A percentile compares a stretch with the other conserved stretches of the same genome.
Evolutionary conservation across 2,329 filamentous ascomycete species (phyloP).

Genomic region (Aspergillus fijiensis): DNA sequence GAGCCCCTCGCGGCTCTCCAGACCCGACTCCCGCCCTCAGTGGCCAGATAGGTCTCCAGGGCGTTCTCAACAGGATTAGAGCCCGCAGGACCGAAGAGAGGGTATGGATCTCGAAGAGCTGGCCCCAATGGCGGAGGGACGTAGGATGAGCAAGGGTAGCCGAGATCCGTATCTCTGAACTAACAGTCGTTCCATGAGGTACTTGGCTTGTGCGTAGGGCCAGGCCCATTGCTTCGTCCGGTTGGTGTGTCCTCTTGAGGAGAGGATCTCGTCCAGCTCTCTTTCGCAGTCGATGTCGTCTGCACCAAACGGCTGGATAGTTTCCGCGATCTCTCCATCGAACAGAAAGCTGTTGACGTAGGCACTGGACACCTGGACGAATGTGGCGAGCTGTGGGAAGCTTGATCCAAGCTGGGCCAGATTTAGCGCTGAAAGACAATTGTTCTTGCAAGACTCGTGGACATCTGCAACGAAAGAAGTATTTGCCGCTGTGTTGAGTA

Average conservation of each 20-base stretch:
- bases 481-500: slow-evolving; percentile 21
- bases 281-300: not conserved
- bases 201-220: slow-evolving; percentile 18
- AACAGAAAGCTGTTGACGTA: slow-evolving; percentile 16
- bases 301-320: not conserved
- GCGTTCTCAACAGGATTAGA: slow-evolving; percentile 13
- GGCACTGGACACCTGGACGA: slow-evolving; percentile 18
- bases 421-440: slow-evolving; percentile 12
- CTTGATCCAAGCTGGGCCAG: slow-evolving; percentile 4
- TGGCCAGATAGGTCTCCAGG: not conserved
- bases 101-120: slow-evolving; percentile 18
- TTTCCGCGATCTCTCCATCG: slow-evolving; percentile 9
- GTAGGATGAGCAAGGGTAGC: slow-evolving; percentile 16
- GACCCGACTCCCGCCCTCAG: not conserved
- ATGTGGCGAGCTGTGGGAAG: slow-evolving; percentile 8
- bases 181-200: slow-evolving; percentile 17
- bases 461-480: slow-evolving; percentile 17
- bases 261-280: not conserved
- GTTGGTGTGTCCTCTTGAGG: no score
- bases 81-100: slow-evolving; percentile 17
- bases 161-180: not conserved
- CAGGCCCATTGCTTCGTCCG: not conserved
- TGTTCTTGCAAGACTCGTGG: slow-evolving; percentile 11
- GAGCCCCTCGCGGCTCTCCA: not conserved
- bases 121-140: slow-evolving; percentile 19